A percentile compares a stretch with the other conserved stretches of the same genome.
Evolutionary conservation across 2,329 filamentous ascomycete species (phyloP).

Genomic region (Alternaria arbusti): DNA sequence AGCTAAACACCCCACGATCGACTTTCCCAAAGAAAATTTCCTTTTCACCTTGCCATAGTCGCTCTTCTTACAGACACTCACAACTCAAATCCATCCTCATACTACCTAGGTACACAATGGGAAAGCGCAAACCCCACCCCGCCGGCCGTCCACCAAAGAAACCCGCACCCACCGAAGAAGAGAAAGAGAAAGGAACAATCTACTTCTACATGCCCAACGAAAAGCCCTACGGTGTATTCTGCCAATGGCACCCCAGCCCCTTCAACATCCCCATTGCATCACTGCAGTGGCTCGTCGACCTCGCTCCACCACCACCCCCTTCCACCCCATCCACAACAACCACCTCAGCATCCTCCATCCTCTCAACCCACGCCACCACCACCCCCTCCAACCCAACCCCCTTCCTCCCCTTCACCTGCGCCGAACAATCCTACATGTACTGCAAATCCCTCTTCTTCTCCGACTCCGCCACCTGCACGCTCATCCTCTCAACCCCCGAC

Average conservation of each 20-base stretch:
- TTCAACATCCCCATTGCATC: constrained; percentile 50
- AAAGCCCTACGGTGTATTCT: constrained; percentile 56
- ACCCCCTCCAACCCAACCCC: neutral
- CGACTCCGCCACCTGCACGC: constrained; percentile 36
- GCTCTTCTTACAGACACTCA: no score
- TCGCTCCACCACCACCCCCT: neutral
- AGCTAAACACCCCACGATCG: no score
- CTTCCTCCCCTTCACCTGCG: constrained; percentile 14
- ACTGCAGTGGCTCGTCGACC: constrained; percentile 9
- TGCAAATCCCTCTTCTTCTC: constrained; percentile 24
- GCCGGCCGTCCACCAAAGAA: neutral
- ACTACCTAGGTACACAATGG: neutral
- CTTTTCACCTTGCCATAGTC: neutral
- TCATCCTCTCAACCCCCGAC: neutral
- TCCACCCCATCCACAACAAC: neutral
- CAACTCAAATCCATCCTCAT: no score
- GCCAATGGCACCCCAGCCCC: constrained; percentile 60
- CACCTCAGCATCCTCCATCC: neutral
- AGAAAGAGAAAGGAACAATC: neutral
- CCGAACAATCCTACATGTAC: constrained; percentile 28
- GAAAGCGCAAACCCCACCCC: neutral
- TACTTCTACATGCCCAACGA: constrained; percentile 44
- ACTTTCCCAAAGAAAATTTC: neutral
- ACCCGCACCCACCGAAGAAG: neutral
- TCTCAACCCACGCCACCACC: neutral